Evolutionary conservation across 805 yeast genomes (phyloP).

Genomic region (Metschnikowia gelsemii): DNA sequence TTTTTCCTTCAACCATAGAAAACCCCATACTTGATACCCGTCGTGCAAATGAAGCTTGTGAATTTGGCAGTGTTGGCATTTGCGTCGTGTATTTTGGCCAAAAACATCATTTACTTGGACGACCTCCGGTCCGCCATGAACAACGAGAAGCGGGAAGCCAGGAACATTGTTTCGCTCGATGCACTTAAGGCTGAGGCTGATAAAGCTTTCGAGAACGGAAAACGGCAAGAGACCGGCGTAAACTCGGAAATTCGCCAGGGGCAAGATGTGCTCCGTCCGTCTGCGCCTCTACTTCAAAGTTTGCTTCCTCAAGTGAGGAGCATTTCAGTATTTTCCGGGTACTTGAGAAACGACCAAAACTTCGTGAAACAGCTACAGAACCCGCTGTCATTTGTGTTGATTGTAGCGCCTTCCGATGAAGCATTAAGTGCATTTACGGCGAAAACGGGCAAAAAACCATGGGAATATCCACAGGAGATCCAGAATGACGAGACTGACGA

Average conservation of each 20-base stretch:
- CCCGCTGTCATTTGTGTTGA: slow-evolving; percentile 41
- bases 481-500: slow-evolving; percentile 33
- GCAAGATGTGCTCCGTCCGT: slow-evolving; percentile 13
- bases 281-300: slow-evolving; percentile 30
- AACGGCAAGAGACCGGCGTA: too few relatives aligned
- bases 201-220: slow-evolving; percentile 3
- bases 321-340: slow-evolving; percentile 64
- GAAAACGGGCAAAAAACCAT: slow-evolving; percentile 60
- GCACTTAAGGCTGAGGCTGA: slow-evolving; percentile 13
- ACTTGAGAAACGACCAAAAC: slow-evolving; percentile 61
- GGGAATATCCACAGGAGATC: slow-evolving; percentile 70
- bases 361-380: slow-evolving; percentile 49
- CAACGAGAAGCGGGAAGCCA: slow-evolving; percentile 21
- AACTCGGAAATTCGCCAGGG: too few relatives aligned
- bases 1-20: neutral
- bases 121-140: slow-evolving; percentile 15
- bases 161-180: slow-evolving; percentile 20
- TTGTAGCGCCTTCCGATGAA: slow-evolving; percentile 70
- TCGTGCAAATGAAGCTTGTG: slow-evolving; percentile 18
- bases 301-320: slow-evolving; percentile 36
- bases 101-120: slow-evolving; percentile 18
- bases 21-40: too few relatives aligned
- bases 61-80: slow-evolving; percentile 16
- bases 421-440: slow-evolving; percentile 47
- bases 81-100: slow-evolving; percentile 19